These are phyloP conservation scores for Dactylellina drechsleri DNA, from an alignment of 2,329 filamentous ascomycete genomes.

Conservation along the genomic window DNA sequence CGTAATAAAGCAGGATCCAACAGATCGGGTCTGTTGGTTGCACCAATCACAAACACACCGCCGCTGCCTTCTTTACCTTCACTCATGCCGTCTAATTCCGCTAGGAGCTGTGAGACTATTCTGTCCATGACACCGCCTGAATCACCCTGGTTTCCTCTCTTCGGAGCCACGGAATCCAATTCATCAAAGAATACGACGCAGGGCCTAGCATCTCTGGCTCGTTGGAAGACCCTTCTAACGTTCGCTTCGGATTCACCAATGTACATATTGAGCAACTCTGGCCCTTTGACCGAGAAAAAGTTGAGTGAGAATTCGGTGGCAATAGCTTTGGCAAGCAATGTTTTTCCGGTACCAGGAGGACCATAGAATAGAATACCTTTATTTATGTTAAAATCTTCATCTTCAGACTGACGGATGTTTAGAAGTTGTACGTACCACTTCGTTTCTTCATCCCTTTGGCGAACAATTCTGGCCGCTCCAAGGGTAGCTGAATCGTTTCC, in stretches of 20 bases:
- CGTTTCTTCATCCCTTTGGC: slow-evolving; percentile 98
- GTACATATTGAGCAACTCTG: slow-evolving; percentile 93
- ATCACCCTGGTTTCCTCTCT: slow-evolving; percentile 95
- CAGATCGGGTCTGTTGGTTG: slow-evolving; percentile 92
- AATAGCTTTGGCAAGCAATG: slow-evolving; percentile 89
- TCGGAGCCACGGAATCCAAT: slow-evolving; percentile 90
- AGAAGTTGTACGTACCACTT: slow-evolving; percentile 67
- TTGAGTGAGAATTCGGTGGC: slow-evolving; percentile 93
- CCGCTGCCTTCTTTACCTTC: slow-evolving; percentile 82
- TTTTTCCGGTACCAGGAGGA: slow-evolving; percentile 90
- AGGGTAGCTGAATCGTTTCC: slow-evolving; percentile 92
- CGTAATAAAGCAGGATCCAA: slow-evolving; percentile 88
- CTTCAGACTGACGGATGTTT: background rate
- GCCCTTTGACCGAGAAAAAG: slow-evolving; percentile 93
- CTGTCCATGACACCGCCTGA: slow-evolving; percentile 98
- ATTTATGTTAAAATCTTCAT: slow-evolving; percentile 6
- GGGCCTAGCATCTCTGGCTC: slow-evolving; percentile 83
- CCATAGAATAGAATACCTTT: slow-evolving; percentile 82
- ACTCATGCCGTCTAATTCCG: slow-evolving; percentile 97
- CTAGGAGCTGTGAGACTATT: slow-evolving; percentile 92
- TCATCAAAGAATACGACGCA: slow-evolving; percentile 96
- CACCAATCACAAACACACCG: slow-evolving; percentile 95
- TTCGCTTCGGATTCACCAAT: slow-evolving; percentile 95
- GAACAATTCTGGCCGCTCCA: slow-evolving; percentile 91
- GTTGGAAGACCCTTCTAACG: slow-evolving; percentile 86